Evolutionary conservation across 129 eudicot genomes (phyloP), one percentile per base, ranked within the genome.

Genomic region (Logfia minima): DNA sequence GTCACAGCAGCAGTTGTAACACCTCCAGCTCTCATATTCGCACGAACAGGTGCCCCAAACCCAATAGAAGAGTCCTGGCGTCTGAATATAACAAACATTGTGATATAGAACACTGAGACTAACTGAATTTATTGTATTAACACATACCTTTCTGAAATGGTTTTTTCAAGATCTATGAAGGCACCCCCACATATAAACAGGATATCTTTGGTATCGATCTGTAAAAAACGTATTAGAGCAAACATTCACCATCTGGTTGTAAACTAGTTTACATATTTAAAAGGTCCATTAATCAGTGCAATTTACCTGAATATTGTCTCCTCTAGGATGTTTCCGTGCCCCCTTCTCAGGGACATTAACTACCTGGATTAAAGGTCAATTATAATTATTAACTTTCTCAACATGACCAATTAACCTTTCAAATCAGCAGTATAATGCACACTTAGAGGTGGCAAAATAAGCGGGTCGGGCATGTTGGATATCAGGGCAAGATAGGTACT

Each of bases 281-380:
- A n/a, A 21, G 34, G 28, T 78, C 23, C 0, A 74, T n/a, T 4
- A 37, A 35, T 10, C 34, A 70, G 16, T 68, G 75, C 19, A 45
- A 31, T 26, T 78, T 80, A 90, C 99, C 97, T 94, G 96, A 78
- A 94, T 94, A 85, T 94, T 94, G 86, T 94, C 99, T 37, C 99
- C 99, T 80, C 99, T 91, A 34, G 99, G 99, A 86, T 94, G 99
- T 84, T 94, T 94, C 8, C 99, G 82, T 64, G 97, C 99, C 53
- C 99, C 99, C 78, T 94, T 94, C 85, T 91, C 99, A 31, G 99
- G 99, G 55, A 94, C 99, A 83, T 94, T 94, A 72, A 94, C 99
- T 73, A 91, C 75, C 99, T 94, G 88, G 65, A 81, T 22, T 53
- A 75, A 71, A 55, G 58, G 43, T 29, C 28, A 70, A 76, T 17